Percentiles rank a stretch among this genome's conserved stretches.
phyloP scores from a whole-genome alignment of 306 rosid genomes.

The Vachellia collinsii region DNA sequence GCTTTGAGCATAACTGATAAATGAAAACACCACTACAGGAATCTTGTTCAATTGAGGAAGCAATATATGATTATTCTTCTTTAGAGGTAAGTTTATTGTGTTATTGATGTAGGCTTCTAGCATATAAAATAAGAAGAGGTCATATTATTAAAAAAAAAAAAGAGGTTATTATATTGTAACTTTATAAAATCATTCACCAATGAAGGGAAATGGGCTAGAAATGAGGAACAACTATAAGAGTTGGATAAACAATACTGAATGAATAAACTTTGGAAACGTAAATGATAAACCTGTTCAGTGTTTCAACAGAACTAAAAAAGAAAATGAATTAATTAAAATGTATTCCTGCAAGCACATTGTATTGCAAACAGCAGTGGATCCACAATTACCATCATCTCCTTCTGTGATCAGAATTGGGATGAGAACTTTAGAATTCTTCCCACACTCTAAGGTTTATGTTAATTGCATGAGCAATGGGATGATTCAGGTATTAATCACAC shows the following conservation, averaged over 20 bases:
- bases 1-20: neutral
- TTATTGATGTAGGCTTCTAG: neutral
- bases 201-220: constrained; percentile 5
- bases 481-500: constrained; percentile 43
- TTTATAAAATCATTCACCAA: neutral
- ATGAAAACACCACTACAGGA: neutral
- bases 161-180: neutral
- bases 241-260: neutral
- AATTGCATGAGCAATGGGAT: constrained; percentile 69
- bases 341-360: constrained; percentile 90
- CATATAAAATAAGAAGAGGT: too few species aligned
- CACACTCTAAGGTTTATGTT: constrained; percentile 82
- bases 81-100: neutral
- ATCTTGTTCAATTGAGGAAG: constrained; percentile 11
- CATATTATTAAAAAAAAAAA: too few species aligned
- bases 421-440: constrained; percentile 77
- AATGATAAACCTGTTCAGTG: neutral
- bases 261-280: constrained; percentile 8
- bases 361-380: constrained; percentile 89
- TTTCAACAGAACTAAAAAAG: constrained; percentile 8
- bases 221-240: neutral
- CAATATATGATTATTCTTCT: neutral
- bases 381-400: constrained; percentile 91
- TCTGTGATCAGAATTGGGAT: constrained; percentile 72
- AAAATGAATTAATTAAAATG: constrained; percentile 21